Base-by-base conservation (phyloP, 495 filamentous ascomycete species). In the Hypoxylon intermedium region DNA sequence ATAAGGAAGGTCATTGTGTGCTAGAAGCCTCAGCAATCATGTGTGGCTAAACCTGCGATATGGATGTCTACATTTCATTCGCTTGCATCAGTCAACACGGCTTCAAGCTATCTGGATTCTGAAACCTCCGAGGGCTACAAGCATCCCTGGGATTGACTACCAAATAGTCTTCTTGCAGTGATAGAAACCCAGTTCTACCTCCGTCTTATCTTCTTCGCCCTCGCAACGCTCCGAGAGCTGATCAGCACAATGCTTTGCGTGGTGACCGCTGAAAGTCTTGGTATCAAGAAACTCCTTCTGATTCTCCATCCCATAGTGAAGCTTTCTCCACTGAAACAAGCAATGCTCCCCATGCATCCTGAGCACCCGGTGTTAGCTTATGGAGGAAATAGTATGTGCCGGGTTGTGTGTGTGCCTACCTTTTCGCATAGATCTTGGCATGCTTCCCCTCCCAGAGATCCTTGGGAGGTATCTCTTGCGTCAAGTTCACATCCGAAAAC, bases 281-380 rank as follows among this genome's bases (percentile, higher is more conserved):
- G 42, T 53, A 28, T 60, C 58, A 4, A 60, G 26, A 34, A 53
- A 60, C 16, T 60, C 58, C 43, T 52, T 60, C 15, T 23, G 30
- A 18, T 60, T 40, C 23, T 60, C 58, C 47, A 60, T 48, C n/a
- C 48, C 58, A 11, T 53, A 54, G 16, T 44, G 41, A 5, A 60
- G 49, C 21, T 60, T 60, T 19, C 48, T 47, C 58, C 58, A 60
- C 31, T 60, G 58, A 30, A 38, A 60, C 15, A 60, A 30, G 49
- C 58, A 60, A 48, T 60, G 58, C 12, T 60, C 58, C 1, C 58
- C 48, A 30, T 60, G 58, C 19, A 53, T 47, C 48, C 58, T 60
- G 16, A 11, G 11, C 20, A 43, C 26, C 31, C n/a, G 34, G n/a
- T 9, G 44, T 57, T 31, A 57, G 53, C 34, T 34, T 21, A 13